Evolutionary conservation across 768 basidiomycete genomes (phyloP).

Genomic region (Lactifluus volemus): DNA sequence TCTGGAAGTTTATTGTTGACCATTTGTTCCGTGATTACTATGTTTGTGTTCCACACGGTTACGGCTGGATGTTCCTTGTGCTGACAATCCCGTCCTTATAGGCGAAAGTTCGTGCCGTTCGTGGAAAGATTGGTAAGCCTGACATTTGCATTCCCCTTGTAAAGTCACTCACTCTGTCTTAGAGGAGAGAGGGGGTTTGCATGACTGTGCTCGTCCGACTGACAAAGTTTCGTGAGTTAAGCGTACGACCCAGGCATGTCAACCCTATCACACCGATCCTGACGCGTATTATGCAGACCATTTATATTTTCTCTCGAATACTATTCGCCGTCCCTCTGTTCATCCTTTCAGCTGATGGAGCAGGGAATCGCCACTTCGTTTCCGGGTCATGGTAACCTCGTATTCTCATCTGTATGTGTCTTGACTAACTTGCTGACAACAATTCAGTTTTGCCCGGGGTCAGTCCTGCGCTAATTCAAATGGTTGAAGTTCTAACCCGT

Average conservation of each 20-base stretch:
- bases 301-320: slow-evolving; percentile 65
- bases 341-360: slow-evolving; percentile 62
- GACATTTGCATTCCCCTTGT: not conserved
- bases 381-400: slow-evolving; percentile 48
- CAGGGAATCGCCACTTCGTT: slow-evolving; percentile 47
- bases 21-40: slow-evolving; percentile 60
- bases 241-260: slow-evolving; percentile 39
- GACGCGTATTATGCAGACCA: slow-evolving; percentile 35
- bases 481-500: not conserved
- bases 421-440: not conserved
- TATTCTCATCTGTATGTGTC: too few species aligned
- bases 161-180: not conserved
- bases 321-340: slow-evolving; percentile 57
- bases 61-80: slow-evolving; percentile 6
- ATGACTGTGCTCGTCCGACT: slow-evolving; percentile 54
- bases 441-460: not conserved
- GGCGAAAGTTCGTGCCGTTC: slow-evolving; percentile 61
- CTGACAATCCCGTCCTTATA: slow-evolving; percentile 21
- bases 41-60: slow-evolving; percentile 34
- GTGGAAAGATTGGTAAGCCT: slow-evolving; percentile 45
- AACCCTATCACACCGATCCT: not conserved
- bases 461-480: not conserved
- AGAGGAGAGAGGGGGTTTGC: slow-evolving; percentile 57
- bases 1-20: slow-evolving; percentile 60
- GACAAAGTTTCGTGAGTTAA: slow-evolving; percentile 71